Percentiles rank a stretch among this genome's conserved stretches.
These are phyloP conservation scores for Fusarium anguioides DNA, from an alignment of 2,329 filamentous ascomycete genomes.

Conservation along the genomic window DNA sequence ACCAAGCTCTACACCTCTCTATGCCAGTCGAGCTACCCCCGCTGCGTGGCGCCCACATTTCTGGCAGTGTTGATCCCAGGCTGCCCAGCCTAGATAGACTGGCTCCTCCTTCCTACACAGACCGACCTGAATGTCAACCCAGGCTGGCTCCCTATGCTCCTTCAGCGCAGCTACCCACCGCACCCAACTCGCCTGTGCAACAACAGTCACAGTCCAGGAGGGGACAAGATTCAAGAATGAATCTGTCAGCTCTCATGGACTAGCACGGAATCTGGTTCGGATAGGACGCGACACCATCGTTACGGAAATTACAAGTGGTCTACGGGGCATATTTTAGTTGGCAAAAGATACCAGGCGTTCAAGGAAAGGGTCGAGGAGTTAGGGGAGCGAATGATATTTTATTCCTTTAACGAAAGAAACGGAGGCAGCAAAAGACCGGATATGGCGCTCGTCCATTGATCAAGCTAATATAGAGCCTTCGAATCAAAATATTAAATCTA, in stretches of 20 bases:
- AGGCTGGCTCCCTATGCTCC: conserved; percentile 23
- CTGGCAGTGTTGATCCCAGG: conserved; percentile 27
- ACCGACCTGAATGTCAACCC: conserved; percentile 22
- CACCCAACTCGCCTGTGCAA: conserved; percentile 45
- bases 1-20: conserved; percentile 51
- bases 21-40: conserved; percentile 58
- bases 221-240: conserved; percentile 42
- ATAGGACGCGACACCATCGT: no score
- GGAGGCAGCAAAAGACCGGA: neutral
- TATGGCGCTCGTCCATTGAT: neutral
- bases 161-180: conserved; percentile 43
- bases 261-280: no score
- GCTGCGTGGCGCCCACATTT: conserved; percentile 30
- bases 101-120: conserved; percentile 20
- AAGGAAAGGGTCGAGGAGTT: conserved; percentile 1
- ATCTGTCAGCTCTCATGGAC: conserved; percentile 39
- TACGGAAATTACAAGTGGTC: no score
- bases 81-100: conserved; percentile 47
- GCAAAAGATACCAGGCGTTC: conserved; percentile 37
- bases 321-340: conserved; percentile 2
- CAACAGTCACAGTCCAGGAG: conserved; percentile 30
- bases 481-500: no score
- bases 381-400: neutral
- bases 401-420: neutral
- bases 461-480: neutral